phyloP scores from a whole-genome alignment of 2,329 filamentous ascomycete species.

The Neodidymelliopsis sp. region DNA sequence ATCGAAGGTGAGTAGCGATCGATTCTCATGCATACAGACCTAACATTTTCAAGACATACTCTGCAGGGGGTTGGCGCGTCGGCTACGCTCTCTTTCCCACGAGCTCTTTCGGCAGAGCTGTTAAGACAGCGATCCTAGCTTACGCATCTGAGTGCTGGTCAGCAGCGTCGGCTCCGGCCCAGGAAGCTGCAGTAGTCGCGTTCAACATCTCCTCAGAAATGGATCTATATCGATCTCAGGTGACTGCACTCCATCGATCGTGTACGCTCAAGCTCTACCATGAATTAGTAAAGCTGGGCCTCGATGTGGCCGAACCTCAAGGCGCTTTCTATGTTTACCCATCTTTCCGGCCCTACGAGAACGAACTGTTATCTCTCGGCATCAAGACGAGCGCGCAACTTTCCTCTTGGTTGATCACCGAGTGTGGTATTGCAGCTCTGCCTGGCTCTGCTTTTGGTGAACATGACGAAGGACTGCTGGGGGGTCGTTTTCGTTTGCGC shows the following conservation, averaged over 20 bases:
- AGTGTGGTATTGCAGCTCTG: slow-evolving; percentile 7
- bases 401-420: slow-evolving; percentile 1
- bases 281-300: slow-evolving; percentile 1
- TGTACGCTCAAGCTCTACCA: not conserved
- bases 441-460: slow-evolving; percentile 8
- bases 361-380: not conserved
- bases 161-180: slow-evolving; percentile 8
- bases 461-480: slow-evolving; percentile 1
- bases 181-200: slow-evolving; percentile 6
- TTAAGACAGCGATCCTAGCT: slow-evolving; percentile 3
- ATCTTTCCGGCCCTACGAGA: slow-evolving; percentile 4
- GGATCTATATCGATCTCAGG: slow-evolving; percentile 4
- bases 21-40: not conserved
- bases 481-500: slow-evolving; percentile 3
- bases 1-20: slow-evolving; percentile 1
- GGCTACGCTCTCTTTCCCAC: slow-evolving; percentile 6
- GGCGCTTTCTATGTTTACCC: slow-evolving; percentile 12
- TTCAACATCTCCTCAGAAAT: slow-evolving; percentile 6
- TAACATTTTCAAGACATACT: slow-evolving; percentile 4
- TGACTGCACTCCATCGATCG: not conserved
- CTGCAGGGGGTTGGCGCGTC: slow-evolving; percentile 8
- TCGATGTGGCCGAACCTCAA: slow-evolving; percentile 5
- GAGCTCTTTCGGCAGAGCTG: slow-evolving; percentile 1
- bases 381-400: slow-evolving; percentile 2
- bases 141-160: slow-evolving; percentile 15